Base-by-base conservation (phyloP, 2,329 filamentous ascomycete genomes). In the Decorospora gaudefroyi region DNA sequence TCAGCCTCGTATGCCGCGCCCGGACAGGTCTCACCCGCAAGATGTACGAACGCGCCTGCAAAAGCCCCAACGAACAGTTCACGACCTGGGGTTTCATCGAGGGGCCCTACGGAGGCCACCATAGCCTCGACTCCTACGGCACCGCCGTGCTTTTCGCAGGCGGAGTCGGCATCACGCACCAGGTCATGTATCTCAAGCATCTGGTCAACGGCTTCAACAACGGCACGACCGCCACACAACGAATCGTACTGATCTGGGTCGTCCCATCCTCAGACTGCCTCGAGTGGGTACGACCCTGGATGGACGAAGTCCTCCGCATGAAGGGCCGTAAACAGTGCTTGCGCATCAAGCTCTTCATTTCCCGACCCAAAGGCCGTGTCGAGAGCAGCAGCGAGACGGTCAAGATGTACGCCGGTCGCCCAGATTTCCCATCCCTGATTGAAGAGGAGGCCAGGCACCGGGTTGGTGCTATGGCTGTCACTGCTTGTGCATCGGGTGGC, bases 131-230 rank as follows among this genome's bases (percentile, higher is more conserved):
- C 48, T 89, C 85, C 1, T 91, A 90, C 68, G 88, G 88, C 53
- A 90, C 86, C 0, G 83, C 87, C 19, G 81, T 91, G 68, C 79
- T 92, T 26, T 88, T 92, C 64, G 88, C 88, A 0, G 88, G 87
- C 44, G 88, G 88, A 59, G 85, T 91, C 9, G 88, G 88, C 51
- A 88, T 92, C 59, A 90, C 88, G 1, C 87, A 92, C 59, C 86
- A 87, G 53, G 82, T 90, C 17, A 85, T 86, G 38, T 86, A 88
- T 65, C 80, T 91, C 26, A 83, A 85, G 44, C 82, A 89, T 53
- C 79, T 92, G 1, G 81, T 91, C 18, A 74, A 78, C 4, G 86
- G 86, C 26, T 87, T 81, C 66, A 78, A 79, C 48, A 82, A 85
- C 51, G 83, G 84, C 44, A 88, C 84, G 0, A 83, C 86, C 4